Evolutionary conservation across 345 rosid genomes (phyloP).

Genomic region (Psidium friedrichsthalianum): DNA sequence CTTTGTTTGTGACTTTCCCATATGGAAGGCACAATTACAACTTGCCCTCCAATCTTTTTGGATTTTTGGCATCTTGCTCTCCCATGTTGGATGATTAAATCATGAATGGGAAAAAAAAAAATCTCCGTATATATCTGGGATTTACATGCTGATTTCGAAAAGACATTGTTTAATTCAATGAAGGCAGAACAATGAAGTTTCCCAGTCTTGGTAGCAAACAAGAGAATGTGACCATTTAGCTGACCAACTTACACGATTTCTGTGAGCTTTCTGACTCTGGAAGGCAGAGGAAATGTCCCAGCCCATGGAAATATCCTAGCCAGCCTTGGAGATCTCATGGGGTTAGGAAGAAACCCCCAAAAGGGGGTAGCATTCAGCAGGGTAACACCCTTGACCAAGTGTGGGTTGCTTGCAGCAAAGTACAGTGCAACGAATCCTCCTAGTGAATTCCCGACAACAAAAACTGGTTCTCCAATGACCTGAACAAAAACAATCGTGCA

Average conservation of each 20-base stretch:
- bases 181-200: neutral
- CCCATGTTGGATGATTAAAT: neutral
- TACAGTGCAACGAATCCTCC: slow-evolving; percentile 87
- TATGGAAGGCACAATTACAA: neutral
- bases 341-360: slow-evolving; percentile 96
- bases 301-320: slow-evolving; percentile 79
- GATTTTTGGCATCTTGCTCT: neutral
- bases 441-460: slow-evolving; percentile 81
- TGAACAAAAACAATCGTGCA: slow-evolving; percentile 7
- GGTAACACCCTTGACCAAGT: slow-evolving; percentile 81
- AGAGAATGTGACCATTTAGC: neutral
- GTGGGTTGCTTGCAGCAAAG: slow-evolving; percentile 79
- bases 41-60: neutral
- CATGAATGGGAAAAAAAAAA: neutral
- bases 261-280: slow-evolving; percentile 58
- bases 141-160: neutral
- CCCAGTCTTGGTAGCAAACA: neutral
- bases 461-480: slow-evolving; percentile 91
- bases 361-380: slow-evolving; percentile 95
- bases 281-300: slow-evolving; percentile 89
- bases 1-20: neutral
- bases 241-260: slow-evolving; percentile 50
- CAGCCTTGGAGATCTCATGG: slow-evolving; percentile 52
- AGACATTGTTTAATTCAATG: neutral
- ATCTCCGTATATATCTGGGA: neutral